These are phyloP conservation scores for Lachancea fermentati DNA, from an alignment of 805 yeast species.

Conservation along the genomic window DNA sequence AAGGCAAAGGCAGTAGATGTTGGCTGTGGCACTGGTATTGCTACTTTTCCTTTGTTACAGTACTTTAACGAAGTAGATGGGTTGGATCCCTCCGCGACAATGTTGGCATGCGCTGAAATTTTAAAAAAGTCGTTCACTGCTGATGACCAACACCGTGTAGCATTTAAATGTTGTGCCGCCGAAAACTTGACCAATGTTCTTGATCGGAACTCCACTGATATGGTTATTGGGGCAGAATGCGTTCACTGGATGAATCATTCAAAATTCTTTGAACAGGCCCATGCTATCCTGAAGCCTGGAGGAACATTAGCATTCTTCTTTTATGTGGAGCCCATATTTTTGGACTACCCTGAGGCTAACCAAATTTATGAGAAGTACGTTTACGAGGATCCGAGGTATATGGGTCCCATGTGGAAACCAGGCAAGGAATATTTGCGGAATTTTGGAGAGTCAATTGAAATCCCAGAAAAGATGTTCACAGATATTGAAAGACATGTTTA, in stretches of 20 bases:
- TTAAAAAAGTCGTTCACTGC: slow-evolving; percentile 9
- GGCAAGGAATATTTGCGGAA: slow-evolving; percentile 49
- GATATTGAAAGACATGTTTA: slow-evolving; percentile 37
- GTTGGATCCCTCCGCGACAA: slow-evolving; percentile 48
- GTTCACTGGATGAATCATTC: slow-evolving; percentile 69
- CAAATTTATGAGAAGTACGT: slow-evolving; percentile 49
- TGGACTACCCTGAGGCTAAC: slow-evolving; percentile 49
- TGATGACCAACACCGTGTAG: slow-evolving; percentile 17
- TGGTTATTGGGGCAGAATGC: slow-evolving; percentile 65
- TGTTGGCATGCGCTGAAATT: slow-evolving; percentile 42
- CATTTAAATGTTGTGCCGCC: slow-evolving; percentile 18
- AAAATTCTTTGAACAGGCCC: slow-evolving; percentile 44
- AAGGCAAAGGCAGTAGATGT: slow-evolving; percentile 46
- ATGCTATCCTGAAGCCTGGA: slow-evolving; percentile 43
- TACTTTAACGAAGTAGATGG: slow-evolving; percentile 47
- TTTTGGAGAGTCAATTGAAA: slow-evolving; percentile 38
- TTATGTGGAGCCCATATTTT: slow-evolving; percentile 61
- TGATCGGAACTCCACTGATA: slow-evolving; percentile 39
- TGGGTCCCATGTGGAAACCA: slow-evolving; percentile 69
- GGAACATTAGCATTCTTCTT: slow-evolving; percentile 73
- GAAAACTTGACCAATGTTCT: slow-evolving; percentile 24
- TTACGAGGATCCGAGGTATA: slow-evolving; percentile 40
- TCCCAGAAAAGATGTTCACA: slow-evolving; percentile 40
- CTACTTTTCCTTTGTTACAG: slow-evolving; percentile 43
- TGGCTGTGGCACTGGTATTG: slow-evolving; percentile 72